Base-by-base conservation (phyloP, 1,139 yeast species). In the Trichomonascaceae sp. region DNA sequence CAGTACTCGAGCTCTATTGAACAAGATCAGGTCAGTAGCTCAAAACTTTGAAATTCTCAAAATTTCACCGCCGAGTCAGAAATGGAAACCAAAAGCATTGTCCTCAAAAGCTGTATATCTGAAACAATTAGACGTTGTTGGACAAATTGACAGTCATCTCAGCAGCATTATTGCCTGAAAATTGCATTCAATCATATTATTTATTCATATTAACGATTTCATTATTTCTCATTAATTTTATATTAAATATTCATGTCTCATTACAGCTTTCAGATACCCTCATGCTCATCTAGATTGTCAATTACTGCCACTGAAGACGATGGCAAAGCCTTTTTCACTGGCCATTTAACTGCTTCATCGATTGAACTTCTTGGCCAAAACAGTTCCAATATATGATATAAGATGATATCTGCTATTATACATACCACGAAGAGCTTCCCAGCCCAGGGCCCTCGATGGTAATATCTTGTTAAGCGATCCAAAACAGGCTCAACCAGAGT, bases 321-420 rank as follows among this genome's bases (percentile, higher is more conserved):
- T 4, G 39, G 19, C 17, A 38, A 18, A 19, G 3, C 30, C 27
- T 17, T 18, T 41, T 43, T 53, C 32, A 39, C 44, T 3, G 95
- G 96, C 96, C 96, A 90, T 66, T 89, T 87, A 1, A 77, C 73
- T 0, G 84, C 96, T 53, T 69, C 63, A 63, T 91, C 98, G 13
- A 93, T 87, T 32, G 77, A 72, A 1, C 74, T 75, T 12, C 78
- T 72, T 0, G 99, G 99, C 65, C 79, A 85, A 49, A 82, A 65
- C 78, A 82, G 81, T 63, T 89, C 95, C 57, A 95, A 72, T 4
- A 87, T 54, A 49, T 77, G 70, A 57, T 77, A 79, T 4, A 93
- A 63, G 54, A 89, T 76, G 39, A 85, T 79, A 70, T 93, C 98
- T 2, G 88, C 88, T 38, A 89, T 83, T 22, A 85, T 84, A 66